Conservation (phyloP, 139 green algal species). For the Microglena sp. region DNA sequence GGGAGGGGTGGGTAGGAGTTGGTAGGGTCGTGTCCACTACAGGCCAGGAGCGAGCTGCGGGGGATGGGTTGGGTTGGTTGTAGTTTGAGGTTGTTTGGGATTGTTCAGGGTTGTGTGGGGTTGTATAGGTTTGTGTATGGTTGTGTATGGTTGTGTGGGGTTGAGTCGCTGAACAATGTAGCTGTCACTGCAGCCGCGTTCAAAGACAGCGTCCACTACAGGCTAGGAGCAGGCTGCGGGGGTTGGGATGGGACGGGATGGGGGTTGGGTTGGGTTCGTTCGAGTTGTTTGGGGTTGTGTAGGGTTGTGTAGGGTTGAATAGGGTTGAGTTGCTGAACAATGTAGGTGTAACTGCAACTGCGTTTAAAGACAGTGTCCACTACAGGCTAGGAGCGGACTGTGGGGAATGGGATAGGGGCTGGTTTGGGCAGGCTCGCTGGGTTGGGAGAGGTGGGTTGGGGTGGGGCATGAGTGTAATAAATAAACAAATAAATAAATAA, state of each 20-base stretch:
- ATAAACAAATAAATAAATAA: too few relatives aligned
- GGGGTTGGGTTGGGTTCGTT: too few relatives aligned
- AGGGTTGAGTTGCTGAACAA: conserved; percentile 28
- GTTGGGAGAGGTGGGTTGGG: background rate
- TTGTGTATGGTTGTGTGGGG: too few relatives aligned
- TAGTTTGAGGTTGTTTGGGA: too few relatives aligned
- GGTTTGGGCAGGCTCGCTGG: too few relatives aligned
- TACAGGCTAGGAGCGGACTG: conserved; percentile 39
- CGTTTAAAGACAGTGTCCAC: conserved; percentile 26
- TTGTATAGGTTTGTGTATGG: too few relatives aligned
- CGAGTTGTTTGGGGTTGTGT: background rate
- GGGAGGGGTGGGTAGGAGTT: background rate
- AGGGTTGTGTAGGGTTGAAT: background rate
- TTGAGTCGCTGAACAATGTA: conserved; percentile 24
- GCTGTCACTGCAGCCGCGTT: background rate
- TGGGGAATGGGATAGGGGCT: too few relatives aligned
- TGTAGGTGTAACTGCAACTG: conserved; percentile 2
- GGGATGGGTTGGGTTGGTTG: too few relatives aligned
- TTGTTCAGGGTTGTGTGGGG: too few relatives aligned
- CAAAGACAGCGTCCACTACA: conserved; percentile 31
- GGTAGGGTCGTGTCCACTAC: conserved; percentile 35
- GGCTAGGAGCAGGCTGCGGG: conserved; percentile 36
- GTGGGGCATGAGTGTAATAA: too few relatives aligned
- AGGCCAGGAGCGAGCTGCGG: conserved; percentile 34
- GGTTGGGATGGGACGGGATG: too few relatives aligned